phyloP scores from a whole-genome alignment of 768 basidiomycete genomes.

The Trametes coccinea region DNA sequence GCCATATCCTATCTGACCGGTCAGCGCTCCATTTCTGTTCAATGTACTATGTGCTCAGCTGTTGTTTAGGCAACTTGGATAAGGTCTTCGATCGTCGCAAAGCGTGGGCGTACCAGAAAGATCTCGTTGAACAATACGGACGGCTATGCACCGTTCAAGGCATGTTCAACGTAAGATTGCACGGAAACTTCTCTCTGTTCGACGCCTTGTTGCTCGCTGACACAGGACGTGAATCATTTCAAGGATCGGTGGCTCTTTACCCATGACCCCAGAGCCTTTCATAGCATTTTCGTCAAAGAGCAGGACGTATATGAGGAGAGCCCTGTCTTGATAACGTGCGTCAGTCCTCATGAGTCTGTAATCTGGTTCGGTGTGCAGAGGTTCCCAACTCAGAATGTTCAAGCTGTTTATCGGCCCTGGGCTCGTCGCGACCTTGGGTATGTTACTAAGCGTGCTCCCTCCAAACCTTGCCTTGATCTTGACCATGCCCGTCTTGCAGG shows the following conservation, averaged over 20 bases:
- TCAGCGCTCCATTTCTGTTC: neutral
- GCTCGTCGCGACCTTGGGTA: constrained; percentile 21
- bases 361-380: neutral
- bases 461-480: neutral
- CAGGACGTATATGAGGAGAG: constrained; percentile 21
- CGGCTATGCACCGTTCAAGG: neutral
- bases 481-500: neutral
- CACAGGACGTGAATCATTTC: neutral
- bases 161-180: neutral
- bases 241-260: constrained; percentile 16
- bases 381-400: neutral
- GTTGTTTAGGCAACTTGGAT: neutral
- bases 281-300: constrained; percentile 24
- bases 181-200: no score
- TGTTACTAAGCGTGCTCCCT: neutral
- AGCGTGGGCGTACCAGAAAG: neutral
- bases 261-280: constrained; percentile 18
- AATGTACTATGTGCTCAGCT: neutral
- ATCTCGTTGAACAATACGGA: neutral
- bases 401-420: constrained; percentile 19
- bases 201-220: no score
- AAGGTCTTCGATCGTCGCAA: neutral
- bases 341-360: neutral
- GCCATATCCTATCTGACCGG: neutral
- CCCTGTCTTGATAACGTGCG: neutral